Conservation (phyloP, 345 rosid species). For the Gossypium rotundifolium region DNA sequence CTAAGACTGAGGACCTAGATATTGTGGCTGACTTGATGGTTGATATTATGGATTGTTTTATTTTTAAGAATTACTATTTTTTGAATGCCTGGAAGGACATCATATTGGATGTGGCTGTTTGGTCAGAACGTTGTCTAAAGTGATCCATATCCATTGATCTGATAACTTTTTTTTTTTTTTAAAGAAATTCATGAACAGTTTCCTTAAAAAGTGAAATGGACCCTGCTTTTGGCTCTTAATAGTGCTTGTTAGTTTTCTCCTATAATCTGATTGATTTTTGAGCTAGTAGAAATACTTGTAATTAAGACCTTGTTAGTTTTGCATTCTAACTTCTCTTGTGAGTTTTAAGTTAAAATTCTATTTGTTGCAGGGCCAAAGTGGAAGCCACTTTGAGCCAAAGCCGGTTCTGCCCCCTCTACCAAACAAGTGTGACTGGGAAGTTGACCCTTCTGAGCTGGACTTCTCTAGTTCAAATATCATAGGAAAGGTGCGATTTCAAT, state of each 20-base stretch:
- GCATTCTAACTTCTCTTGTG: conserved; percentile 2
- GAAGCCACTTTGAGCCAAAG: conserved; percentile 95
- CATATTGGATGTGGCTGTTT: background rate
- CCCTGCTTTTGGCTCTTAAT: background rate
- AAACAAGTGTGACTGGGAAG: conserved; percentile 98
- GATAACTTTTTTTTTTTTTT: background rate
- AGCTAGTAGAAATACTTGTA: background rate
- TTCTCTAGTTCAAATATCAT: conserved; percentile 64
- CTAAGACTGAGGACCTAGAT: background rate
- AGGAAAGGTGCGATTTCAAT: conserved; percentile 64
- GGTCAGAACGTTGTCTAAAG: background rate
- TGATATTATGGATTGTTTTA: background rate
- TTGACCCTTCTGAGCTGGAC: conserved; percentile 89
- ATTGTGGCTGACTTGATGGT: background rate
- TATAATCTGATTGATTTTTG: background rate
- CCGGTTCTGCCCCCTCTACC: conserved; percentile 91
- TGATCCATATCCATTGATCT: background rate
- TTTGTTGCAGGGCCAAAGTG: conserved; percentile 82
- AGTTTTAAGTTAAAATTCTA: conserved; percentile 3
- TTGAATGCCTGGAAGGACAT: background rate
- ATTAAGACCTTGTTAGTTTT: conserved; percentile 1
- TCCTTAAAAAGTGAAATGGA: background rate
- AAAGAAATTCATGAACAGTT: background rate
- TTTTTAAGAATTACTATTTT: background rate
- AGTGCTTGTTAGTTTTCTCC: background rate